Evolutionary conservation across 2,329 filamentous ascomycete genomes (phyloP).

Genomic region (Penicillium fuscoglaucum): DNA sequence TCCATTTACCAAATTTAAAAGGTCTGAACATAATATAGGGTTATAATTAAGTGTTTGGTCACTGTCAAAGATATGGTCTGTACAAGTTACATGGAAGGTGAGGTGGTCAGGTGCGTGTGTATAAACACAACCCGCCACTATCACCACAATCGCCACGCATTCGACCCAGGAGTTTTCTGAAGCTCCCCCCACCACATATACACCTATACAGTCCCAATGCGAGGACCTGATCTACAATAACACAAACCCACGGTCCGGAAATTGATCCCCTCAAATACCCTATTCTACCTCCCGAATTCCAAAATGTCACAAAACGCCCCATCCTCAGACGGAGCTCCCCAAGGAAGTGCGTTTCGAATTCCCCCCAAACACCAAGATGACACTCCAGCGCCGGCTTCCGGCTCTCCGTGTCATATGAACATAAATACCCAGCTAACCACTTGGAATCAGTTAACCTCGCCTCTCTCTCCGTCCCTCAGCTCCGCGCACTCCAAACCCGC

Average conservation of each 20-base stretch:
- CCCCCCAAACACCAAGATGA: background rate
- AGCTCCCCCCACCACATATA: conserved; percentile 6
- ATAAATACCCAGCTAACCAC: conserved; percentile 2
- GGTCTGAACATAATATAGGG: background rate
- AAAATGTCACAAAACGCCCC: conserved; percentile 33
- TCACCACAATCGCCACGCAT: conserved; percentile 8
- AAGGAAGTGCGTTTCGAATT: conserved; percentile 28
- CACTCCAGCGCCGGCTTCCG: background rate
- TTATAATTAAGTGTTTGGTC: too few species aligned
- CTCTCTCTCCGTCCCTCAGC: conserved; percentile 77
- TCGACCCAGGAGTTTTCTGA: conserved; percentile 9
- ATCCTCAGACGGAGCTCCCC: conserved; percentile 33
- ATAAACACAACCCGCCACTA: background rate
- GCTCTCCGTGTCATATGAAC: background rate
- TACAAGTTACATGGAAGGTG: background rate
- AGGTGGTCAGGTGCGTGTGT: conserved; percentile 3
- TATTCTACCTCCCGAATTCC: too few species aligned
- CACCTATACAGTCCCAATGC: conserved; percentile 7
- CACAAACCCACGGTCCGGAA: background rate
- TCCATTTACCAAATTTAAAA: background rate
- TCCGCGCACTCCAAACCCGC: conserved; percentile 90
- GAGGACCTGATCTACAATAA: background rate
- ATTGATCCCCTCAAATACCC: background rate
- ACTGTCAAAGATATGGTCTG: background rate
- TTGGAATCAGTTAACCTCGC: conserved; percentile 62